These are phyloP conservation scores for Malus orientalis DNA, from an alignment of 306 rosid genomes.

Conservation along the genomic window DNA sequence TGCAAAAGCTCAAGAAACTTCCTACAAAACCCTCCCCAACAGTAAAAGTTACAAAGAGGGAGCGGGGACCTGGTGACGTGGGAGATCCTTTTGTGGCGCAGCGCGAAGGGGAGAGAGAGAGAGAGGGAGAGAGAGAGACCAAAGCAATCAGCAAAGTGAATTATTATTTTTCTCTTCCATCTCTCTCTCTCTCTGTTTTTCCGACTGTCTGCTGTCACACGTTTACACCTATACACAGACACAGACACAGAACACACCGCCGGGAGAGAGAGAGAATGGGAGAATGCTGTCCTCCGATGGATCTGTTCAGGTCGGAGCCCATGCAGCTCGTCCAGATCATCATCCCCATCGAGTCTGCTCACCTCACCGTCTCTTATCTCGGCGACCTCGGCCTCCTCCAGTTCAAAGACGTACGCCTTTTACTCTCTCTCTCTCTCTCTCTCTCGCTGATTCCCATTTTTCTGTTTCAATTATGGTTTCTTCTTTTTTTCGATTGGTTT, in stretches of 20 bases:
- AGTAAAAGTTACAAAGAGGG: neutral
- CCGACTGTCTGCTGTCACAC: neutral
- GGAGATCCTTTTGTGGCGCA: neutral
- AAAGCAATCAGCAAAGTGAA: neutral
- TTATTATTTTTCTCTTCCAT: neutral
- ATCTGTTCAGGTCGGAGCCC: slow-evolving; percentile 95
- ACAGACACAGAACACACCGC: neutral
- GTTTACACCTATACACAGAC: neutral
- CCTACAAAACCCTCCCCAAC: neutral
- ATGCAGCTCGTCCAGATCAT: slow-evolving; percentile 98
- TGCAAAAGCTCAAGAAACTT: no score
- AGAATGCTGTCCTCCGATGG: slow-evolving; percentile 92
- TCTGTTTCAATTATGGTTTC: neutral
- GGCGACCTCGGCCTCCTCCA: slow-evolving; percentile 95
- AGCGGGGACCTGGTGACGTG: neutral
- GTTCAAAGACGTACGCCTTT: slow-evolving; percentile 64
- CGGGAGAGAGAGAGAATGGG: slow-evolving; percentile 39
- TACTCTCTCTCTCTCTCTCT: neutral
- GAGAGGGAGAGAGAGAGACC: neutral
- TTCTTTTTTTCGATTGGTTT: neutral
- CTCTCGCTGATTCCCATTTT: neutral
- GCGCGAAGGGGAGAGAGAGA: neutral
- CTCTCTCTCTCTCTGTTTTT: neutral
- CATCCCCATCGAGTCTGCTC: slow-evolving; percentile 93
- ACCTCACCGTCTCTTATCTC: slow-evolving; percentile 75